Conservation (phyloP, 768 basidiomycete species). For the Galerina sulciceps region DNA sequence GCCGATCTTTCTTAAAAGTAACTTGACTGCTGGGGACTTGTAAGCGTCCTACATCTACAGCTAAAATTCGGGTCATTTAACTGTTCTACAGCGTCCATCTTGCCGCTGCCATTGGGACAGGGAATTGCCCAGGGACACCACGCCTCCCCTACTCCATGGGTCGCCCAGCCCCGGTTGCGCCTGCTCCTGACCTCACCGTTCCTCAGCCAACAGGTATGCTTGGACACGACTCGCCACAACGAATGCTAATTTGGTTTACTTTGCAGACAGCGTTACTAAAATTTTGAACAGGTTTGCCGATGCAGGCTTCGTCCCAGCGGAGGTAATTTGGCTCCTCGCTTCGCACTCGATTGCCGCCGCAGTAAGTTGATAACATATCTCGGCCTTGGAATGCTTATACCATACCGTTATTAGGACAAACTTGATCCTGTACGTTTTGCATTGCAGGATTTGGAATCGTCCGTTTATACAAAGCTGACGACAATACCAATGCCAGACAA, state of each 20-base stretch:
- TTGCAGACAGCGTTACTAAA: conserved; percentile 23
- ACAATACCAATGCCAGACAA: background rate
- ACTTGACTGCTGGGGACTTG: conserved; percentile 22
- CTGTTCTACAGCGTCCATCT: conserved; percentile 20
- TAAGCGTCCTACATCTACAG: background rate
- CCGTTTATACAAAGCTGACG: background rate
- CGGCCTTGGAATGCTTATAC: background rate
- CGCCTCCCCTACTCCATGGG: conserved; percentile 34
- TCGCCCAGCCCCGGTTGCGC: conserved; percentile 22
- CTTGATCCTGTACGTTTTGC: background rate
- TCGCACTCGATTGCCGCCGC: conserved; percentile 28
- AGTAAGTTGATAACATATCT: background rate
- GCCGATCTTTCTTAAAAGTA: conserved; percentile 15
- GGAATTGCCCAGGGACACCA: conserved; percentile 41
- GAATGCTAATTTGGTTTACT: background rate
- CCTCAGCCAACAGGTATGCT: conserved; percentile 16
- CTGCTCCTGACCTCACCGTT: conserved; percentile 26
- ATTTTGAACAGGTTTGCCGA: conserved; percentile 30
- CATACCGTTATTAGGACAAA: background rate
- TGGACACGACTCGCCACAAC: too few species aligned
- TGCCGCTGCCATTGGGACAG: conserved; percentile 27
- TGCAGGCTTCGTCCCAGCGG: conserved; percentile 26
- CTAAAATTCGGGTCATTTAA: background rate
- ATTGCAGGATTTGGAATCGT: background rate
- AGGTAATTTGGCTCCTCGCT: conserved; percentile 26